Percentiles rank a stretch among this genome's conserved stretches.
Conservation (phyloP, 306 rosid genomes). For the Trichosanthes cucumerina region DNA sequence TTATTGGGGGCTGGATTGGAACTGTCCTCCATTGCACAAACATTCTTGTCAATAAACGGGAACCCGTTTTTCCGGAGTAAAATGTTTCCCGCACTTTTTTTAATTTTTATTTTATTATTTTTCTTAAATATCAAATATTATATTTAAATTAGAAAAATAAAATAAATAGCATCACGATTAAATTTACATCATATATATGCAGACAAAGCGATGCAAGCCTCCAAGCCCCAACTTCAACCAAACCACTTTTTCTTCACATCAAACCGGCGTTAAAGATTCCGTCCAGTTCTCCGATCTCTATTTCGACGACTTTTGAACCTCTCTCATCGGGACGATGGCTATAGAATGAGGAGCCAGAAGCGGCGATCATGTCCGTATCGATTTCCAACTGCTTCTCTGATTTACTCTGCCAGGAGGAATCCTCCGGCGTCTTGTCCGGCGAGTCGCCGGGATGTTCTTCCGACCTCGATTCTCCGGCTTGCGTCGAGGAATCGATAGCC, state of each 20-base stretch:
- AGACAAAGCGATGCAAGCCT: conserved; percentile 15
- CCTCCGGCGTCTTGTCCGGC: conserved; percentile 49
- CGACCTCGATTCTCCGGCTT: conserved; percentile 33
- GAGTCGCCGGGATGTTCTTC: conserved; percentile 60
- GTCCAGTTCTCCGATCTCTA: not conserved
- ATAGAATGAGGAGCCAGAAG: conserved; percentile 40
- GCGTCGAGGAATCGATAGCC: conserved; percentile 59
- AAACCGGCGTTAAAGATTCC: not conserved
- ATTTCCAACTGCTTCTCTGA: conserved; percentile 50
- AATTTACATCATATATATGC: not conserved
- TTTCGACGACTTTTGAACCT: conserved; percentile 15
- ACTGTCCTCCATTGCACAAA: conserved; percentile 4
- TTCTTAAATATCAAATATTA: not conserved
- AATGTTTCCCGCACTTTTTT: conserved; percentile 13
- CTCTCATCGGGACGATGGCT: conserved; percentile 17
- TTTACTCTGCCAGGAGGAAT: conserved; percentile 68
- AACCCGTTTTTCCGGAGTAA: conserved; percentile 3
- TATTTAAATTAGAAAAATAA: not conserved
- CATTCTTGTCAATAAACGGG: conserved; percentile 14
- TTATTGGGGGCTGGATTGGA: not conserved
- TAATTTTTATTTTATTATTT: not conserved
- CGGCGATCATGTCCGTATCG: conserved; percentile 60
- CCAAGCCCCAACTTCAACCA: conserved; percentile 10
- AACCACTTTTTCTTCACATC: not conserved
- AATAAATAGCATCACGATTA: not conserved